phyloP scores from a whole-genome alignment of 2,329 filamentous ascomycete species.

The Simplicillium sp. region DNA sequence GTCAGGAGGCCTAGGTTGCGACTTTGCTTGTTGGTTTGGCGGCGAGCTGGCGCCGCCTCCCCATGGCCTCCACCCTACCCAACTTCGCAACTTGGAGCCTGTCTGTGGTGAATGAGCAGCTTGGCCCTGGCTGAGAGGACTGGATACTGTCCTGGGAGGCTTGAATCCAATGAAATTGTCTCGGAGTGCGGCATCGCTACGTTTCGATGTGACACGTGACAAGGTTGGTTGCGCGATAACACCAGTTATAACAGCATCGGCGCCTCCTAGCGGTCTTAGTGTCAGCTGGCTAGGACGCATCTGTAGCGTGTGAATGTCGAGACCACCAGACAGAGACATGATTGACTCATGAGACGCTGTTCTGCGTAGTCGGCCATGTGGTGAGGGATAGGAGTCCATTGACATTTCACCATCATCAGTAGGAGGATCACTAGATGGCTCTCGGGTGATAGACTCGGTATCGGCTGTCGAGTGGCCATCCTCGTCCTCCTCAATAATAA shows the following conservation, averaged over 20 bases:
- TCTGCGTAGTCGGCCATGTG: constrained; percentile 44
- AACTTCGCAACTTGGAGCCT: constrained; percentile 27
- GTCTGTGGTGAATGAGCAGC: constrained; percentile 15
- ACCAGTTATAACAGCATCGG: constrained; percentile 48
- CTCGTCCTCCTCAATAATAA: constrained; percentile 29
- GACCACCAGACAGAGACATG: constrained; percentile 74
- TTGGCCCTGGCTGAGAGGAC: constrained; percentile 15
- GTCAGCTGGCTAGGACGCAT: constrained; percentile 68
- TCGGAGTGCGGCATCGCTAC: constrained; percentile 48
- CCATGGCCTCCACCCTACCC: constrained; percentile 42
- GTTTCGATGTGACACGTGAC: constrained; percentile 32
- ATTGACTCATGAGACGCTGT: constrained; percentile 79
- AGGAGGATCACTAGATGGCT: neutral
- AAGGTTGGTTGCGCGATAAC: constrained; percentile 51
- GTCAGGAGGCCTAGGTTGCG: neutral
- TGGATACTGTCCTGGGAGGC: constrained; percentile 20
- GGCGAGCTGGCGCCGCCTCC: constrained; percentile 12
- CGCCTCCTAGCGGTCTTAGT: constrained; percentile 40
- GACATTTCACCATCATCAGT: neutral
- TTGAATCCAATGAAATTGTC: constrained; percentile 38
- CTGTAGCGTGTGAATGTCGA: constrained; percentile 81
- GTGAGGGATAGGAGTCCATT: no score
- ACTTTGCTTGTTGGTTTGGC: neutral
- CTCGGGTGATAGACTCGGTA: constrained; percentile 6
- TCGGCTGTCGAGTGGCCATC: constrained; percentile 14